Evolutionary conservation across 1,139 yeast genomes (phyloP), one percentile per base, ranked within the genome.

Genomic region (Yamadazyma blattariae): DNA sequence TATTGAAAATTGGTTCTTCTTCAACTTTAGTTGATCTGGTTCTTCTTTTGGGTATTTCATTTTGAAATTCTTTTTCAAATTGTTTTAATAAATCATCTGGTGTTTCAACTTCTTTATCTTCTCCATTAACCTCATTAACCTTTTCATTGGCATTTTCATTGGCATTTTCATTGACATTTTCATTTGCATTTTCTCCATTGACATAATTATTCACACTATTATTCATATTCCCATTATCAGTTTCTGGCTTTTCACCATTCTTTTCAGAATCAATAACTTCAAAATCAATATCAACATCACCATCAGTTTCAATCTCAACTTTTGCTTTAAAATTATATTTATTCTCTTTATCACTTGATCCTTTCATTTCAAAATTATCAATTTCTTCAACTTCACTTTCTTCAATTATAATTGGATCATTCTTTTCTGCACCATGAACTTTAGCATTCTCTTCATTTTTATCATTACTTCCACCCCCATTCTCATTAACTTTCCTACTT

Each of bases 401-500:
- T 26, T 34, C 32, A n/a, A 30, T 28, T 7, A 30, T 25, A 8
- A 22, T 15, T 13, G 29, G 29, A 20, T 35, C 34, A 13, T 20
- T 16, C 20, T 28, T 7, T 20, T 21, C 14, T 6, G 26, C 21
- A 13, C 32, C 34, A 10, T 21, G 25, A 17, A 22, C 27, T 16
- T 27, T 14, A 16, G 15, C 29, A 14, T 26, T 27, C 26, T 19
- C 26, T 8, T 27, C 33, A 28, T 17, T 24, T 18, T 32, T 16
- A n/a, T 24, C 23, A 14, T 11, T 17, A 11, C 8, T 5, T 13
- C 17, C 15, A 17, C 7, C 5, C 5, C 19, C 19, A 17, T 5
- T 5, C 5, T 7, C 7, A n/a, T n/a, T 5, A 23, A 8, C 19
- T 5, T 19, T 13, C 16, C 30, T 27, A n/a, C 23, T 26, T 4